These are phyloP conservation scores for Zasmidium angulare DNA, from an alignment of 2,329 filamentous ascomycete genomes.

Conservation along the genomic window DNA sequence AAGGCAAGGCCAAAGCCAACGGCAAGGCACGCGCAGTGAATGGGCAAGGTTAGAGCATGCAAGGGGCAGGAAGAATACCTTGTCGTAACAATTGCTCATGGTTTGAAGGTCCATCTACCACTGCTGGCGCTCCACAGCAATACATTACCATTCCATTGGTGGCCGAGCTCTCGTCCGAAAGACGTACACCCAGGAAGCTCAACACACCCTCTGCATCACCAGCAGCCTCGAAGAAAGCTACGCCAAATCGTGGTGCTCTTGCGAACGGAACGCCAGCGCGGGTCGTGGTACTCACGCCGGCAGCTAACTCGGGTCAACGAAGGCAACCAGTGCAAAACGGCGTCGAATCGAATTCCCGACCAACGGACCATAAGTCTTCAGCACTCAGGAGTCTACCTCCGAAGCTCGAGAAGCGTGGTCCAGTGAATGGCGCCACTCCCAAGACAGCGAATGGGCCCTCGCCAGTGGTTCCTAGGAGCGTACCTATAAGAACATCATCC, in stretches of 20 bases:
- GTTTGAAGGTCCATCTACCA: constrained; percentile 15
- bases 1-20: constrained; percentile 18
- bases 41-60: constrained; percentile 17
- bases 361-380: not conserved
- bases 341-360: not conserved
- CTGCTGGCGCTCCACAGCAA: not conserved
- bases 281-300: not conserved
- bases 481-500: not conserved
- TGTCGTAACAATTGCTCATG: constrained; percentile 21
- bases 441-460: not conserved
- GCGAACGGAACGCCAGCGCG: not conserved
- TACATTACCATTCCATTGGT: constrained; percentile 2
- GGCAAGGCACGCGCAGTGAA: constrained; percentile 5
- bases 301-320: not conserved
- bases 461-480: not conserved
- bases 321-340: not conserved
- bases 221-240: constrained; percentile 1
- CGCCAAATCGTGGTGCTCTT: not conserved
- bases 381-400: not conserved
- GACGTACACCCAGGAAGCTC: constrained; percentile 27
- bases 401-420: constrained; percentile 2
- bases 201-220: constrained; percentile 9
- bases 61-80: not conserved
- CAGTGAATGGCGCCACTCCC: not conserved
- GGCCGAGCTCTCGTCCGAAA: constrained; percentile 22